These are phyloP conservation scores for Exserohilum turcica DNA, from an alignment of 2,329 filamentous ascomycete genomes.

Conservation along the genomic window DNA sequence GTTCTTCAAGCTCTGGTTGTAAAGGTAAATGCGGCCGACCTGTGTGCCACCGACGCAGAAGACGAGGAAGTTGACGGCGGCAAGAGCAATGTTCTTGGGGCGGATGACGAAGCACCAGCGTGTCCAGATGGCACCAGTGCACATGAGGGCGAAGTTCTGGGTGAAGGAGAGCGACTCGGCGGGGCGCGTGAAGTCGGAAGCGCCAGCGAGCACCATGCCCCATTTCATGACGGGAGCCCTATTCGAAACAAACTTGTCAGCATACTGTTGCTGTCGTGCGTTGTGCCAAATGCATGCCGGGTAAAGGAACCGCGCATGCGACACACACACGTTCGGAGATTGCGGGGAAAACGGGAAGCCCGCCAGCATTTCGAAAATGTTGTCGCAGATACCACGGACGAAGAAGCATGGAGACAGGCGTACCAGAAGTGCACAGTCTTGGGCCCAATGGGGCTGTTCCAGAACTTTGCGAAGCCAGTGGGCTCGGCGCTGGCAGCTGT, in stretches of 20 bases:
- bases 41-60: slow-evolving; percentile 85
- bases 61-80: slow-evolving; percentile 97
- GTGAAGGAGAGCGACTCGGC: slow-evolving; percentile 91
- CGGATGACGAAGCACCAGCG: slow-evolving; percentile 98
- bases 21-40: slow-evolving; percentile 74
- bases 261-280: background rate
- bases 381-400: background rate
- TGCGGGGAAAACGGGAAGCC: slow-evolving; percentile 5
- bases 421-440: slow-evolving; percentile 98
- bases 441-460: slow-evolving; percentile 56
- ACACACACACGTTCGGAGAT: slow-evolving; percentile 6
- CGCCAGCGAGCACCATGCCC: slow-evolving; percentile 88
- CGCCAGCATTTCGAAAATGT: background rate
- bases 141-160: slow-evolving; percentile 87
- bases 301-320: background rate
- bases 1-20: slow-evolving; percentile 65
- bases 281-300: background rate
- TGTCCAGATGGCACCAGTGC: slow-evolving; percentile 95
- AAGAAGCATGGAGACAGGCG: slow-evolving; percentile 25
- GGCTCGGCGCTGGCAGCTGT: slow-evolving; percentile 62
- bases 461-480: slow-evolving; percentile 71
- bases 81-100: slow-evolving; percentile 89
- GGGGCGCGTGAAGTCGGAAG: slow-evolving; percentile 89
- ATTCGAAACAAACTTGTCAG: slow-evolving; percentile 7
- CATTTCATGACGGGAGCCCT: slow-evolving; percentile 97